A percentile compares a stretch with the other conserved stretches of the same genome.
Conservation (phyloP, 495 filamentous ascomycete species). For the Penicillium macrosclerotiorum region DNA sequence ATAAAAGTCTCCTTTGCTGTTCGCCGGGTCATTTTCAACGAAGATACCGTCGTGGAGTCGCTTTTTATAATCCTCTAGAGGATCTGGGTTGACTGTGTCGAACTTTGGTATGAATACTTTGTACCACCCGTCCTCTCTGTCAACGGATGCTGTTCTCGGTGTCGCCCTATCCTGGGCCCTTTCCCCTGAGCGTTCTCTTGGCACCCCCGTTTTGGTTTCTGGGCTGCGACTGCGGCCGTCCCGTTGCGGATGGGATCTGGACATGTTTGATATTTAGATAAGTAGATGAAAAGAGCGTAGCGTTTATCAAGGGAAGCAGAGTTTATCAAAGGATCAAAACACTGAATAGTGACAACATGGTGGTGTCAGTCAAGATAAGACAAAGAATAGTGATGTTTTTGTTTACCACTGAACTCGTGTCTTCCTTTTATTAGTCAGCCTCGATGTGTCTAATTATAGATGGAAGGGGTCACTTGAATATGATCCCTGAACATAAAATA, state of each 20-base stretch:
- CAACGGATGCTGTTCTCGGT: neutral
- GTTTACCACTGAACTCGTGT: neutral
- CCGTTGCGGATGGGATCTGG: neutral
- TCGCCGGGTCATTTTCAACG: neutral
- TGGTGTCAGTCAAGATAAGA: neutral
- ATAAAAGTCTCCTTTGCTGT: neutral
- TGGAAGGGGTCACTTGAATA: neutral
- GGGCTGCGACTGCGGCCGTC: neutral
- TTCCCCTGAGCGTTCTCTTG: neutral
- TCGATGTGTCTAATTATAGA: neutral
- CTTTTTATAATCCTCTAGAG: neutral
- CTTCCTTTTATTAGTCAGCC: neutral
- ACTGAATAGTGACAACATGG: neutral
- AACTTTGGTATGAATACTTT: conserved; percentile 1
- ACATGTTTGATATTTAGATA: neutral
- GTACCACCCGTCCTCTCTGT: neutral
- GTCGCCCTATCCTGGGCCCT: neutral
- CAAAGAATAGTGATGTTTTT: neutral
- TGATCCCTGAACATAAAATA: neutral
- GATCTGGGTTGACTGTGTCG: conserved; percentile 1
- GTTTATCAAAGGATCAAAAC: too few relatives aligned
- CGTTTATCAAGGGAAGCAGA: neutral
- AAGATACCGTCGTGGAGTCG: conserved; percentile 3
- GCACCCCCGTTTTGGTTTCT: neutral
- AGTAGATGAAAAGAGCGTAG: neutral